Base-by-base conservation (phyloP, 163 green algal genomes). In the Scenedesmus sp. region DNA sequence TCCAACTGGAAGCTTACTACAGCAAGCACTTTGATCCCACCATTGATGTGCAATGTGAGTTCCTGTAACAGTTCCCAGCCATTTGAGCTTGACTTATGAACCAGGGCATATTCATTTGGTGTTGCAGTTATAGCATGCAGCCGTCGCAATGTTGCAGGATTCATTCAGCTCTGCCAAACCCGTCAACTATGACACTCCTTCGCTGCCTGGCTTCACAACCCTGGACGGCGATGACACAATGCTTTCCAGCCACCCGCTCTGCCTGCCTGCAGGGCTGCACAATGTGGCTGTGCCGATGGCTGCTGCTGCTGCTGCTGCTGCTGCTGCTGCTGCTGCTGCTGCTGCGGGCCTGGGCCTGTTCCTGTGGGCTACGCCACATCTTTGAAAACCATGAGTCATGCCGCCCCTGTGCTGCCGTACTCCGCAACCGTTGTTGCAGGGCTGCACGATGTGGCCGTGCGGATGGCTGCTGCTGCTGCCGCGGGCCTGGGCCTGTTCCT, bases 21-120 rank as follows among this genome's bases (percentile, higher is more conserved):
- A 76, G 15, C 66, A 16, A 76, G 15, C 66, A 76, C 66, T 34
- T 7, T 7, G 66, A 76, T 18, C 66, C 66, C n/a, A 76, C 9
- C 26, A 15, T 89, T 6, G 62, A 79, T 52, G 60, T 26, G 23
- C 13, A 64, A 15, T 89, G 84, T 89, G 46, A 89, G 84, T 89
- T 76, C 26, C 16, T 34, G 34, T 46, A 46, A 46, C 34, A 46
- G 34, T 46, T 46, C 34, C 34, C 34, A 46, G 34, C 34, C 34
- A 46, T 46, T 46, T 46, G 34, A 46, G 34, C 34, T 46, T 46
- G 34, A 46, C 34, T 46, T 46, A 46, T 46, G 34, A 46, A 46
- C 34, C 34, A 46, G 34, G 34, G 34, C 34, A 46, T 46, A 46
- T 46, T 46, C 34, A 46, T 46, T 46, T 46, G 34, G 34, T 46